Base-by-base conservation (phyloP, 495 filamentous ascomycete species). In the Lophium mytilinum region DNA sequence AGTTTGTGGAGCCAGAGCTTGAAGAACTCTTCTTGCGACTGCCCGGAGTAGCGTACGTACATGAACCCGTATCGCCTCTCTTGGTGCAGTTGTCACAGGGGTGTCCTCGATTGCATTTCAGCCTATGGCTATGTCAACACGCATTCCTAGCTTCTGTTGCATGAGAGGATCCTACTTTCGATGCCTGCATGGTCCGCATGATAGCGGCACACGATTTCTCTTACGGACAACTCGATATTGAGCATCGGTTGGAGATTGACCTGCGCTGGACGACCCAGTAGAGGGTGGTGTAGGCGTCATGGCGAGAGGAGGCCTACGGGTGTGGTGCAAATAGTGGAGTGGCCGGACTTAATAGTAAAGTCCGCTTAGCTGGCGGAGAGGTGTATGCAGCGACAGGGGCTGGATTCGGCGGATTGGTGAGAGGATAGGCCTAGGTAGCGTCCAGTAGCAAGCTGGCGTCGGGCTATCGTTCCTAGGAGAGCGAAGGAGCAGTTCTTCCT, bases 41-140 rank as follows among this genome's bases (percentile, higher is more conserved):
- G 41, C 80, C 79, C 18, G 86, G 81, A 57, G 89, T 80, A 35
- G 93, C 93, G 77, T 97, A 99, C 56, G 86, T 87, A 73, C 93
- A 99, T 37, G 88, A 88, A 50, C 78, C 70, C 9, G 88, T 82
- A 71, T 95, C 91, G 33, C 84, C 84, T 50, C 93, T 83, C 72
- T 95, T 95, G 59, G 88, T 78, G 72, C 93, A 99, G 66, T 97
- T 97, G 72, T 95, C 91, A 70, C 93, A 99, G 41, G 93, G 93
- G 60, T 89, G 79, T 47, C 80, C 79, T 63, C 93, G 87, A 69
- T 99, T 94, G 75, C 93, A 99, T 80, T 96, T 99, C 71, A 90
- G 73, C 68, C 86, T 88, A 65, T 21, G 37, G 24, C 24, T 6
- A 30, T 6, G 24, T 30, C 24, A 30, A 30, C 24, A 6, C 24